These are phyloP conservation scores for Trichoderma sp. DNA, from an alignment of 2,329 filamentous ascomycete species.

Conservation along the genomic window DNA sequence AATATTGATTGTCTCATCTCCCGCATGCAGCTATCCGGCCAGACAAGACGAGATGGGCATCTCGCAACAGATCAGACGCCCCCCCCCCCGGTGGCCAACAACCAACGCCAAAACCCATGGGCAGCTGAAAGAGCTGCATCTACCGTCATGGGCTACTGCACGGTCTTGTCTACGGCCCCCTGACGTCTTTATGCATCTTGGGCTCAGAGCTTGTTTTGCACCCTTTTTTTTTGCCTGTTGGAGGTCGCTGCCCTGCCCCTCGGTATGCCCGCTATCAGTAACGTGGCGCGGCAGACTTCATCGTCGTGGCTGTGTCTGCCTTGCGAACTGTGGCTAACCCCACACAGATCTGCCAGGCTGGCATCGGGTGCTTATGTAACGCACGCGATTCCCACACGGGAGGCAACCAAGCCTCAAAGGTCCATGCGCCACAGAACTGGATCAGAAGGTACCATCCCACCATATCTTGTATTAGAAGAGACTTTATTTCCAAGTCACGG, in stretches of 20 bases:
- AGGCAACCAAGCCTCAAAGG: constrained; percentile 11
- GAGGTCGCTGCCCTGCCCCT: constrained; percentile 8
- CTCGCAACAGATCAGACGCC: background rate
- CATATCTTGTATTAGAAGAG: background rate
- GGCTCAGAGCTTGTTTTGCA: background rate
- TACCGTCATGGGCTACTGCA: constrained; percentile 8
- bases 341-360: constrained; percentile 12
- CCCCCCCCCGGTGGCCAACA: background rate
- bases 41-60: background rate
- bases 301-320: constrained; percentile 16
- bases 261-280: constrained; percentile 13
- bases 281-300: constrained; percentile 15
- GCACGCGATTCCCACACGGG: constrained; percentile 1
- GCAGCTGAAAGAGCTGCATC: constrained; percentile 15
- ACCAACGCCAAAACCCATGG: constrained; percentile 2
- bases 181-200: constrained; percentile 17
- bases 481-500: background rate
- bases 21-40: background rate
- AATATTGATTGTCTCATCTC: constrained; percentile 1
- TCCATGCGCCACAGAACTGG: background rate
- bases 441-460: constrained; percentile 5
- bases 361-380: background rate
- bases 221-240: background rate
- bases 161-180: background rate
- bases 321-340: constrained; percentile 17